Conservation (phyloP, 2,329 filamentous ascomycete genomes). For the Trichoderma brevicompactum region DNA sequence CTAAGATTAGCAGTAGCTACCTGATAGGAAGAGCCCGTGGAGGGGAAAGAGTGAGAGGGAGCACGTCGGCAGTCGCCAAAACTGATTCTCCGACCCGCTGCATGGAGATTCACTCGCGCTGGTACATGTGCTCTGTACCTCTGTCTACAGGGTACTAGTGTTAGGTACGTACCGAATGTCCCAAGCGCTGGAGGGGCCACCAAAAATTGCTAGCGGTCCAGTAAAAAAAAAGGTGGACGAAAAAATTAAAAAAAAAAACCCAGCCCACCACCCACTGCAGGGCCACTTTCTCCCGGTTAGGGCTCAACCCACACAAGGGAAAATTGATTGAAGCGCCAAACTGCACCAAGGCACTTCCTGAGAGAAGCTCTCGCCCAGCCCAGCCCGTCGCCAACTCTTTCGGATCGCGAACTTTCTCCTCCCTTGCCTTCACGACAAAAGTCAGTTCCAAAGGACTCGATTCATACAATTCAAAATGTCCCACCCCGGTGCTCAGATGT, state of each 20-base stretch:
- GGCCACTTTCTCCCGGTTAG: constrained; percentile 33
- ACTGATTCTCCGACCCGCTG: constrained; percentile 32
- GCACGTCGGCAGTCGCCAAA: constrained; percentile 31
- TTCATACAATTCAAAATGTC: constrained; percentile 57
- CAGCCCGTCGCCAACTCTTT: constrained; percentile 7
- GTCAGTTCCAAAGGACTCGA: constrained; percentile 10
- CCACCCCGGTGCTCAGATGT: constrained; percentile 66
- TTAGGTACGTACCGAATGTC: constrained; percentile 4
- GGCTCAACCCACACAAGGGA: constrained; percentile 40
- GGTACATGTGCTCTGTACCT: neutral
- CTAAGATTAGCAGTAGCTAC: no score
- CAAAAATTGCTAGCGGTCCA: no score
- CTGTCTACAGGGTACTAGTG: neutral
- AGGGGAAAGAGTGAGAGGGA: neutral
- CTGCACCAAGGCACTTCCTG: constrained; percentile 22
- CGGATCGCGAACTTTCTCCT: constrained; percentile 29
- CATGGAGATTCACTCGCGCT: neutral
- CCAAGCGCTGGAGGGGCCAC: neutral
- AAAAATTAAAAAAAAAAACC: constrained; percentile 6
- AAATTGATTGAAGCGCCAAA: constrained; percentile 31
- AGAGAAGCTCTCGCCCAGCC: constrained; percentile 26
- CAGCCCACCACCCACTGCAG: neutral
- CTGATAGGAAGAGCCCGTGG: neutral
- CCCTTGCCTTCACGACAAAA: constrained; percentile 31
- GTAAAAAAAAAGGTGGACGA: no score